Evolutionary conservation across 768 basidiomycete genomes (phyloP).

Genomic region (Wakefieldia striispora): DNA sequence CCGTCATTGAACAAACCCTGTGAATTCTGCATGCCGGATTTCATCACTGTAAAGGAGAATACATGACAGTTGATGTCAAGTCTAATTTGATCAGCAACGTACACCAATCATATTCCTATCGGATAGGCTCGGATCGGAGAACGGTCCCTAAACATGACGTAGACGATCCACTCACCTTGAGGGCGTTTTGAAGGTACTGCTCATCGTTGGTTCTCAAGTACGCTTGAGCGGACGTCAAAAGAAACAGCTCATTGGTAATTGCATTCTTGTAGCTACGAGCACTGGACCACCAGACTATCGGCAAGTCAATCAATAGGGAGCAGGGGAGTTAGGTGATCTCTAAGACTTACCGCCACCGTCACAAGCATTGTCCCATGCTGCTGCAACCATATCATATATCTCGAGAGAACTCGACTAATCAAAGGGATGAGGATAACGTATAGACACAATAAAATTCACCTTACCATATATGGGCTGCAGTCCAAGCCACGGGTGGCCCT

Average conservation of each 20-base stretch:
- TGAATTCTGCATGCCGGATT: constrained; percentile 29
- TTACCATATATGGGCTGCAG: constrained; percentile 18
- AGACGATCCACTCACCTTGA: constrained; percentile 33
- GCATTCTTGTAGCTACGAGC: constrained; percentile 58
- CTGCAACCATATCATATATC: constrained; percentile 52
- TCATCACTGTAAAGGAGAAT: constrained; percentile 17
- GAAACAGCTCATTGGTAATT: constrained; percentile 58
- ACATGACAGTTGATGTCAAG: neutral
- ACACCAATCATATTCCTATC: constrained; percentile 31
- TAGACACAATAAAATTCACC: constrained; percentile 11
- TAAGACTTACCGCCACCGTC: constrained; percentile 46
- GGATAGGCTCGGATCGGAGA: neutral
- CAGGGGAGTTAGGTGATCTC: neutral
- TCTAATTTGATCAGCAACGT: constrained; percentile 3
- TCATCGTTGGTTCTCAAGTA: constrained; percentile 37
- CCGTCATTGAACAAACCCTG: constrained; percentile 34
- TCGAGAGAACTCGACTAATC: constrained; percentile 44
- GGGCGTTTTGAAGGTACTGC: constrained; percentile 47
- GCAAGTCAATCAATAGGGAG: neutral
- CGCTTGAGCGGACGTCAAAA: constrained; percentile 48
- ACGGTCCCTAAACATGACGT: neutral
- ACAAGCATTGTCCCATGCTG: constrained; percentile 49
- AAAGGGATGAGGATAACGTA: constrained; percentile 21
- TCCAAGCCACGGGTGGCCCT: constrained; percentile 38
- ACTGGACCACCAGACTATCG: constrained; percentile 55